Base-by-base conservation (phyloP, 352 stramenopile species). In the Phytopythium aichiense region DNA sequence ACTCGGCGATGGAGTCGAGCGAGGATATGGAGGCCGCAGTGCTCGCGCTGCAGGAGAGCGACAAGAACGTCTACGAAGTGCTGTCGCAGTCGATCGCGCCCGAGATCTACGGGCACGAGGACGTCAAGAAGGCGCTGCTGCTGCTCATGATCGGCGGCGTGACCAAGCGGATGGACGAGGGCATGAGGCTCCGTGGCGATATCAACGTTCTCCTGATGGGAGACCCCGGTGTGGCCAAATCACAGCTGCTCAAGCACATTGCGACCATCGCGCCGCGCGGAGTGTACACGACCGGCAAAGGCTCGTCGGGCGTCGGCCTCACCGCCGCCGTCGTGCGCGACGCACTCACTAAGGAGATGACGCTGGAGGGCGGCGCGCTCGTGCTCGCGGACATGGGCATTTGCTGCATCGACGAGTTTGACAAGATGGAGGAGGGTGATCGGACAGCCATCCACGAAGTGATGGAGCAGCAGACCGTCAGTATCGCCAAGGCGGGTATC, bases 271-370 rank as follows among this genome's bases (percentile, higher is more conserved):
- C 97, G 22, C 97, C 97, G 4, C 83, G 97, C 48, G 96, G 94
- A 13, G 95, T 99, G n/a, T 99, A 99, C 68, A 99, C 98, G 2
- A 99, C 98, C 2, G 98, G 98, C 37, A 99, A 99, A 77, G 98
- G 98, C 50, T 98, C 88, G 76, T 99, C 92, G 16, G 97, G 96
- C 38, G 98, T 99, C 4, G 98, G 98, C 54, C 77, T 99, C 38
- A 99, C 98, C 1, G 98, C 98, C 16, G 97, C 97, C 7, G 95
- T 99, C 25, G 94, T 98, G 22, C 96, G 97, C 52, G 97, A 99
- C 76, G 82, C 86, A 4, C 92, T 89, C 8, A 99, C 94, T 1
- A 96, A 95, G 64, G 95, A 99, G 72, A 94, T 92, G 87, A 93
- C 85, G 30, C 72, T 98, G 0, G 79, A 96, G 64, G 82, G 97